Evolutionary conservation across 129 eudicot genomes (phyloP), one percentile per base, ranked within the genome.

Genomic region (Kitagawia praeruptora): DNA sequence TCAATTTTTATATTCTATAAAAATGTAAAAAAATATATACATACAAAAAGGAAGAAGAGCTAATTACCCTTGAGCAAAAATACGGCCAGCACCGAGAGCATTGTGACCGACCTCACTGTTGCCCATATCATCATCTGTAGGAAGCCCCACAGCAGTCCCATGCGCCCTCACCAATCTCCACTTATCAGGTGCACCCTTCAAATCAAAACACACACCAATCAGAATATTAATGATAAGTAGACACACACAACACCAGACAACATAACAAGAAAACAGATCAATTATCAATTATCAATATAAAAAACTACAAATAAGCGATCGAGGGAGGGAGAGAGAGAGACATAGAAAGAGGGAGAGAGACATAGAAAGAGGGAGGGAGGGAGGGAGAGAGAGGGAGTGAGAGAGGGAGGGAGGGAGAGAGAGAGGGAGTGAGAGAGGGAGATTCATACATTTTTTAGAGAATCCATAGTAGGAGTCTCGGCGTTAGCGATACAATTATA

Each of bases 21-120:
- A 34, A 1, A 34, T 0, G 37, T 2, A 34, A 2, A 34, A 34
- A 1, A 34, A 34, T 34, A 34, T 2, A 34, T 34, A 34, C 37
- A 34, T 0, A 34, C 1, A 34, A 34, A 2, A 2, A 34, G 1
- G 37, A 34, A 1, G 37, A 34, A 34, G 37, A 34, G 1, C 37
- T 45, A 23, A 73, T 77, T 45, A 89, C 93, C 93, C 93, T 85
- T 89, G 93, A 70, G 93, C 93, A 81, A 37, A 89, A 27, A 89
- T 89, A 78, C 90, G 51, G 6, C 93, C 93, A 71, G 93, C 93
- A 79, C 93, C 93, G 46, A 89, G 87, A 58, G 93, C 90, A 81
- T 89, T 89, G 78, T 89, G 93, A 53, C 93, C 92, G 40, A 89
- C 92, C 76, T 89, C 92, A 86, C 92, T 89, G 78, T 89, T 89